These are phyloP conservation scores for Monosporozyma aerobia DNA, from an alignment of 805 yeast species.

Conservation along the genomic window DNA sequence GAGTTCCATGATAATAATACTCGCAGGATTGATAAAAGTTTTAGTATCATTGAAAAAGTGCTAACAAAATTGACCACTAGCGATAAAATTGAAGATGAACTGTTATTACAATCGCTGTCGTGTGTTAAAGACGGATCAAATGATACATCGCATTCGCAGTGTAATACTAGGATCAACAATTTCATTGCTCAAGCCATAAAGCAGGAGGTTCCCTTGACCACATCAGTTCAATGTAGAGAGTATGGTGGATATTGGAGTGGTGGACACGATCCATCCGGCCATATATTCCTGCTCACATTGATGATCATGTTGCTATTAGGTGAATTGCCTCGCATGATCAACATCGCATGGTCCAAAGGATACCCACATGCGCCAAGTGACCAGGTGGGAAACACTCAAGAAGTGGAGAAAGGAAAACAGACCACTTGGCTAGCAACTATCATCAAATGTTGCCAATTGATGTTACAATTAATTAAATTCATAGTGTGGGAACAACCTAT, in stretches of 20 bases:
- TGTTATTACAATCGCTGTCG: background rate
- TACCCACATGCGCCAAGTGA: background rate
- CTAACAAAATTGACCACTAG: conserved; percentile 1
- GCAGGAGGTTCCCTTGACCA: background rate
- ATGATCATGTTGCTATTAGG: conserved; percentile 45
- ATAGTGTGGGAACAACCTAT: conserved; percentile 22
- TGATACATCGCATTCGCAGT: background rate
- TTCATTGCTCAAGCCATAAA: background rate
- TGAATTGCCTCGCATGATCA: conserved; percentile 33
- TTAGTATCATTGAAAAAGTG: conserved; percentile 10
- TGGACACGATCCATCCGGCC: conserved; percentile 97
- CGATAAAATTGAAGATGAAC: background rate
- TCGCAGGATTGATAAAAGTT: conserved; percentile 7
- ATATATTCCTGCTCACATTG: conserved; percentile 56
- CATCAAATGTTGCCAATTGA: no score
- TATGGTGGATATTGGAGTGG: conserved; percentile 65
- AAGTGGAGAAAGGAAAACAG: background rate
- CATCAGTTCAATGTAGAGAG: conserved; percentile 38
- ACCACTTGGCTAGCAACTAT: background rate
- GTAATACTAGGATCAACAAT: background rate
- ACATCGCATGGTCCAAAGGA: background rate
- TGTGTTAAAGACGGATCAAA: background rate
- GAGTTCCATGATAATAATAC: conserved; percentile 10
- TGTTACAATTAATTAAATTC: background rate
- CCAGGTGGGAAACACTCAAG: background rate